Evolutionary conservation across 495 filamentous ascomycete genomes (phyloP), one percentile per base, ranked within the genome.

Genomic region (Parathielavia hyrcaniae): DNA sequence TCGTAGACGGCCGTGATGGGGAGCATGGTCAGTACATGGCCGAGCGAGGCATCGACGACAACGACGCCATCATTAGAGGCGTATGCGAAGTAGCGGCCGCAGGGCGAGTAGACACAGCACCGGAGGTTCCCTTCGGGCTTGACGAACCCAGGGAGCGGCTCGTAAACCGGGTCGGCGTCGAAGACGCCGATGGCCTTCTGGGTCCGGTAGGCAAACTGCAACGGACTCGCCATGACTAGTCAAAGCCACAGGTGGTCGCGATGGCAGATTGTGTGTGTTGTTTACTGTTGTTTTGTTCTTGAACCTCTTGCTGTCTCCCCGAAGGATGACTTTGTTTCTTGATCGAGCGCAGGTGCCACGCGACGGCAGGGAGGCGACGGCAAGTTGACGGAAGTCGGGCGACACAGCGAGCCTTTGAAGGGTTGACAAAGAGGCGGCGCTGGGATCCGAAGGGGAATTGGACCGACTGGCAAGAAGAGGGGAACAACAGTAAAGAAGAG

Each of bases 21-120:
- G 40, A 98, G 81, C 36, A 80, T 86, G 61, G 87, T 82, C 63
- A 95, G 71, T 59, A 88, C 73, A 70, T 89, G 79, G 61, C 92
- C 93, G 60, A 83, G 80, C 38, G 87, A 89, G 59, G 90, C 82
- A 69, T 96, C 89, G 60, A 90, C 74, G 64, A 97, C 82, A 58
- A 84, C 84, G 62, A 97, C 90, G 71, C 86, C 82, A 61, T 96
- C 91, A 53, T 83, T 86, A 58, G 90, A 88, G 56, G 91, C 92
- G 86, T 88, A 98, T 53, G 92, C 91, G 73, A 95, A 93, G 78
- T 91, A 98, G 65, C 88, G 87, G 68, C 93, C 91, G 70, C 90
- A 90, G 38, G 91, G 90, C 59, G 92, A 97, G 79, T 97, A 98
- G 63, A 81, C 83, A 74, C 87, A 92, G 71, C 92, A 97, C 74